These are phyloP conservation scores for Backusella circina DNA, from an alignment of 192 early-diverging fungal species.

Conservation along the genomic window DNA sequence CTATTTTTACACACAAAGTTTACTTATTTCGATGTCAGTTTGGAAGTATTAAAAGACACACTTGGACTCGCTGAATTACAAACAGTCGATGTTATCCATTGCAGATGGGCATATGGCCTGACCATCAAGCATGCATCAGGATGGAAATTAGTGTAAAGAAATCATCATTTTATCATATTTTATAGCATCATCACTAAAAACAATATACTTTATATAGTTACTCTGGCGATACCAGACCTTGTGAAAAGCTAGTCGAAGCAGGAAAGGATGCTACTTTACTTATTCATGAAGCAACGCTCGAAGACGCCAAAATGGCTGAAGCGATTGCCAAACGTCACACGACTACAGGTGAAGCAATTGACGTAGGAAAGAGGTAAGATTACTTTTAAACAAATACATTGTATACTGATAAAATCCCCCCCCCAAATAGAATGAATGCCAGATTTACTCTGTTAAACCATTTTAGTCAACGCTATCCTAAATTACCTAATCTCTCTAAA, in stretches of 20 bases:
- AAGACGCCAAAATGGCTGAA: constrained; percentile 64
- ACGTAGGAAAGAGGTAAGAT: constrained; percentile 63
- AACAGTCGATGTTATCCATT: constrained; percentile 79
- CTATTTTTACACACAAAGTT: background rate
- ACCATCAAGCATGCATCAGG: constrained; percentile 64
- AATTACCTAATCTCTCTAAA: constrained; percentile 61
- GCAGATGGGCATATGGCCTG: constrained; percentile 77
- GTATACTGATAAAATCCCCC: background rate
- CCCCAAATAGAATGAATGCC: constrained; percentile 70
- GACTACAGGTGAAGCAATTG: constrained; percentile 84
- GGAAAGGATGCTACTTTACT: constrained; percentile 73
- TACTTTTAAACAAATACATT: background rate
- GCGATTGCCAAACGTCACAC: constrained; percentile 81
- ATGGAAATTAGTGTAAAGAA: constrained; percentile 71
- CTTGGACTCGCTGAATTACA: constrained; percentile 55
- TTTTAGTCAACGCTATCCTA: constrained; percentile 95
- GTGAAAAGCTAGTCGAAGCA: constrained; percentile 61
- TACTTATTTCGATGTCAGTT: background rate
- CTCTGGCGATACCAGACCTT: constrained; percentile 94
- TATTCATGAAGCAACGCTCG: constrained; percentile 92
- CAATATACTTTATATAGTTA: constrained; percentile 49
- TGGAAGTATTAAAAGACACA: constrained; percentile 20
- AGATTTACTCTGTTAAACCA: constrained; percentile 86
- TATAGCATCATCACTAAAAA: background rate
- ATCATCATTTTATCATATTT: too few relatives aligned